Evolutionary conservation across 768 basidiomycete genomes (phyloP).

Genomic region (Chalciporus sphaerocephalus): DNA sequence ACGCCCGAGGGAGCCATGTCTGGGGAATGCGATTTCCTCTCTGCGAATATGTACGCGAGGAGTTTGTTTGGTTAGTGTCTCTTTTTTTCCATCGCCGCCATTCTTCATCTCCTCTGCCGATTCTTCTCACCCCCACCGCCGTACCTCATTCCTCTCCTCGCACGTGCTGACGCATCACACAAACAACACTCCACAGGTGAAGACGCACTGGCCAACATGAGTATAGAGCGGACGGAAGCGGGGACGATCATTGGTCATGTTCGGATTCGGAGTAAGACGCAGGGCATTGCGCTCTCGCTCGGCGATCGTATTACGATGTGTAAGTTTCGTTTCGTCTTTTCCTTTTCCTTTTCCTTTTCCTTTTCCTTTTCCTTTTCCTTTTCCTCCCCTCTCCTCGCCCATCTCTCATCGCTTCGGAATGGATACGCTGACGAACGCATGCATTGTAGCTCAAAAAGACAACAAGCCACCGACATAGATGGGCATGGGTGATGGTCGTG

Average conservation of each 20-base stretch:
- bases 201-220: slow-evolving; percentile 93
- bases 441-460: slow-evolving; percentile 38
- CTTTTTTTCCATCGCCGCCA: too few relatives aligned
- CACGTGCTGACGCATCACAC: neutral
- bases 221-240: slow-evolving; percentile 79
- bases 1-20: slow-evolving; percentile 85
- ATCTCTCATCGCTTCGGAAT: too few relatives aligned
- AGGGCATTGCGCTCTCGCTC: slow-evolving; percentile 91
- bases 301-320: slow-evolving; percentile 83
- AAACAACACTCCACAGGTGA: slow-evolving; percentile 53
- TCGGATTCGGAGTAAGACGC: slow-evolving; percentile 94
- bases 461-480: slow-evolving; percentile 32
- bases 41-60: slow-evolving; percentile 93
- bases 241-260: slow-evolving; percentile 90
- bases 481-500: too few relatives aligned
- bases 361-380: neutral
- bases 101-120: too few relatives aligned
- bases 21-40: slow-evolving; percentile 95
- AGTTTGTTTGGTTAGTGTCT: slow-evolving; percentile 80
- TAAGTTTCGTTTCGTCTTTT: slow-evolving; percentile 24
- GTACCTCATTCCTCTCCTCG: too few relatives aligned
- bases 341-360: neutral
- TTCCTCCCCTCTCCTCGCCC: too few relatives aligned
- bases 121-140: too few relatives aligned
- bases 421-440: neutral